Base-by-base conservation (phyloP, 106 monocot genomes). In the Gastrodia elata region DNA sequence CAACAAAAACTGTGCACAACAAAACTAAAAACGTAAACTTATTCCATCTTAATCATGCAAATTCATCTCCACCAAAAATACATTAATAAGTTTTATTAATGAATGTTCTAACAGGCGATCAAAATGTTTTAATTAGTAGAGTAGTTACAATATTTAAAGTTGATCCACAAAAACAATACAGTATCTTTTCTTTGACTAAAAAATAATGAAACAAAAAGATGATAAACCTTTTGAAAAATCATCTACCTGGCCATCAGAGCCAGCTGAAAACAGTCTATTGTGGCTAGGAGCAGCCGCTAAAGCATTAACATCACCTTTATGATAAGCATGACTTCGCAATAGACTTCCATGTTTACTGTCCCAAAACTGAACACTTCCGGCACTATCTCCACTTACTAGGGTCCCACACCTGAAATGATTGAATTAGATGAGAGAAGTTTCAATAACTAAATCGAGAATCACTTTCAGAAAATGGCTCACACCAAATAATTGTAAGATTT, bases 281-380 rank as follows among this genome's bases (percentile, higher is more conserved):
- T 98, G 84, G 80, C 82, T 85, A 44, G 97, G 93, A 78, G 74
- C 36, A 73, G 91, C 78, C 59, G 86, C 84, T 16, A 98, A 80
- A 67, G 86, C 88, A 81, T 81, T 88, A 48, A 88, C 97, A 73
- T 93, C 97, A 58, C 93, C 97, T 64, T 86, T 83, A 40, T 98
- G 97, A 71, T 88, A 79, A 16, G 88, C 79, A 58, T 91, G 90
- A 41, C 77, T 79, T 83, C 91, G 90, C 76, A 93, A 43, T 81
- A 93, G 86, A 16, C 93, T 91, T 67, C 97, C 97, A 79, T 83
- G 73, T 38, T 28, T 68, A 61, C 93, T 93, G 40, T 98, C 97
- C 97, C 97, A 98, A 76, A 98, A 98, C 78, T 92, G 97, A 38
- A 93, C 92, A 46, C 86, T 88, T n/a, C 97, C 97, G 39, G 86